Percentiles rank a stretch among this genome's conserved stretches.
phyloP scores from a whole-genome alignment of 768 basidiomycete species.

The Lepiota brunneoincarnata region DNA sequence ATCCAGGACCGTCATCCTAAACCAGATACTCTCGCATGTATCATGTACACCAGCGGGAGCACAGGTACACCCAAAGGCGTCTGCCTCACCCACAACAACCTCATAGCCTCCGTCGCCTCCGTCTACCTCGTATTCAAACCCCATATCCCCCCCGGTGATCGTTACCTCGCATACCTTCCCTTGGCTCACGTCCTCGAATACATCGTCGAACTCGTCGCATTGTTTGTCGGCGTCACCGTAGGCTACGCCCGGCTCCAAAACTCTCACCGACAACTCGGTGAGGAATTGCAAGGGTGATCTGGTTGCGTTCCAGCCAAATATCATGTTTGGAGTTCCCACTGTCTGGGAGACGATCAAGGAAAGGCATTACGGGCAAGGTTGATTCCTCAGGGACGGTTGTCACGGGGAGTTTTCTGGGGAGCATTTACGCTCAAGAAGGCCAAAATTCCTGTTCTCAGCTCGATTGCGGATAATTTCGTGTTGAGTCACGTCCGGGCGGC shows the following conservation, averaged over 20 bases:
- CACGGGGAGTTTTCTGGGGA: conserved; percentile 64
- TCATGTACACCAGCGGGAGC: conserved; percentile 68
- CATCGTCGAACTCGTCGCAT: conserved; percentile 72
- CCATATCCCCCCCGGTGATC: conserved; percentile 46
- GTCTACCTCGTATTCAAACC: conserved; percentile 61
- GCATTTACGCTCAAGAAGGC: conserved; percentile 66
- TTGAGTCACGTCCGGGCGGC: conserved; percentile 64
- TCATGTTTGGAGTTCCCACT: conserved; percentile 86
- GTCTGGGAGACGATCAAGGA: conserved; percentile 90
- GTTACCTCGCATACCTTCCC: conserved; percentile 79
- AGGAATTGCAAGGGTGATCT: conserved; percentile 77
- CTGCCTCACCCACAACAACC: conserved; percentile 74
- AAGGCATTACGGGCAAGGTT: conserved; percentile 77
- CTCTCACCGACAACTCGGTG: conserved; percentile 80
- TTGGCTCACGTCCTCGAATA: conserved; percentile 90
- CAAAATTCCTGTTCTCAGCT: conserved; percentile 51
- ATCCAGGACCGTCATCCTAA: conserved; percentile 38
- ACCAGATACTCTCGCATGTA: conserved; percentile 33
- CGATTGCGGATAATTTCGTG: conserved; percentile 63
- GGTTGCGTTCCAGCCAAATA: conserved; percentile 63
- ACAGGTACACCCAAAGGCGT: conserved; percentile 91
- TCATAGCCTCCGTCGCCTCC: conserved; percentile 71
- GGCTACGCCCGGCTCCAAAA: conserved; percentile 88
- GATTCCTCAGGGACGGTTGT: conserved; percentile 52
- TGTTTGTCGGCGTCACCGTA: conserved; percentile 65